Base-by-base conservation (phyloP, 75 land plant genomes). In the Ceratopteris richardii region DNA sequence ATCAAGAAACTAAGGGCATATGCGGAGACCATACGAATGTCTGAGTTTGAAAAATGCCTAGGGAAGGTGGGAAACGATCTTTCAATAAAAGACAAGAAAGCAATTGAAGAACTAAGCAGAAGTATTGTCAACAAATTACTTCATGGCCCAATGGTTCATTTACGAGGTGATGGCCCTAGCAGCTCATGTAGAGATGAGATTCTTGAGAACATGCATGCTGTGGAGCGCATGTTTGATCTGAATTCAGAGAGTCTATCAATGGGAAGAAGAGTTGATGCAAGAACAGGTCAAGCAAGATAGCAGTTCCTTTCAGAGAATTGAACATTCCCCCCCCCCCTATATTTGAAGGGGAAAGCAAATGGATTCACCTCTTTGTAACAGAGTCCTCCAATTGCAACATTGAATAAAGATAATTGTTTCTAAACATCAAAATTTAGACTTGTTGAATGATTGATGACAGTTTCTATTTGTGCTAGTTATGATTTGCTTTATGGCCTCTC, bases 131-230 rank as follows among this genome's bases (percentile, higher is more conserved):
- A 82, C 63, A 82, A 78, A 78, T 54, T 82, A 41, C 68, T 82
- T 24, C 81, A 78, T 47, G 82, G 82, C 0, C 85, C 85, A 9
- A 69, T 78, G 85, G 73, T 70, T 54, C 80, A 82, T 39, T 48
- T 82, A 65, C 66, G 82, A 29, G 65, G 75, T 11, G 82, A 78
- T 64, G 81, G 78, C 28, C 65, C 61, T 48, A 78, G 78, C 37
- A 31, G 65, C 19, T 43, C 67, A 55, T 60, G 77, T n/a, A 67
- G 78, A 30, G 56, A 54, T 57, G 78, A 82, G 62, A 78, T 78
- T 0, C 61, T 82, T 31, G 78, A 78, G 46, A 82, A 82, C 56
- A 82, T 82, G 85, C 73, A 82, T 57, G 85, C 82, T 13, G 56
- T 82, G 16, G 73, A 82, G 44, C 61, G 80, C 61, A 81, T 81